phyloP scores from a whole-genome alignment of 352 stramenopile species.

The Thalassiosira exigua region DNA sequence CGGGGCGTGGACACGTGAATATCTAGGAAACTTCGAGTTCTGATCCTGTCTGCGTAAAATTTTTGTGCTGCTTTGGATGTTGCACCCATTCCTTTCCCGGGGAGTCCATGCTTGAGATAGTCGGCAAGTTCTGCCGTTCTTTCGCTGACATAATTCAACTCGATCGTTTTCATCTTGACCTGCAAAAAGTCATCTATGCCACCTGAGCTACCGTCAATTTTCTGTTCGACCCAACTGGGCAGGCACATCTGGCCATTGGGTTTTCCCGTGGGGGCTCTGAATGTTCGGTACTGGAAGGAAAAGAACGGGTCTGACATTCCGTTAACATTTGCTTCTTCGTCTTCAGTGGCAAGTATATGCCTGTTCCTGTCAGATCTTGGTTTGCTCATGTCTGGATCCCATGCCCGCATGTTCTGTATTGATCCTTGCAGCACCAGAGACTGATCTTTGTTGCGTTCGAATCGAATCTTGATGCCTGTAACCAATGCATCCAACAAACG shows the following conservation, averaged over 20 bases:
- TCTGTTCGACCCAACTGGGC: slow-evolving; percentile 60
- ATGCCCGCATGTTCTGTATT: slow-evolving; percentile 52
- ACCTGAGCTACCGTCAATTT: slow-evolving; percentile 40
- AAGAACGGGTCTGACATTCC: slow-evolving; percentile 17
- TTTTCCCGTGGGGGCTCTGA: slow-evolving; percentile 21
- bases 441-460: slow-evolving; percentile 39
- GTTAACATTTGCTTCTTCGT: background rate
- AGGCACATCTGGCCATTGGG: slow-evolving; percentile 7
- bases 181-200: slow-evolving; percentile 76
- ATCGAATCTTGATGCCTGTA: slow-evolving; percentile 25
- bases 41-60: slow-evolving; percentile 75
- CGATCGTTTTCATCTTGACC: slow-evolving; percentile 55
- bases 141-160: slow-evolving; percentile 71
- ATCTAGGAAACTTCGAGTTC: slow-evolving; percentile 72
- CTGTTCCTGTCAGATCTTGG: slow-evolving; percentile 54
- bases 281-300: slow-evolving; percentile 65
- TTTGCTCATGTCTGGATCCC: slow-evolving; percentile 59
- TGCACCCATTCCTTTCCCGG: slow-evolving; percentile 78
- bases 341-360: slow-evolving; percentile 29
- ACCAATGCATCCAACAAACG: slow-evolving; percentile 58
- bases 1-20: slow-evolving; percentile 64
- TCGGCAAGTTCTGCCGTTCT: slow-evolving; percentile 76
- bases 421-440: slow-evolving; percentile 50
- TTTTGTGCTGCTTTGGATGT: slow-evolving; percentile 75
- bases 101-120: slow-evolving; percentile 81